phyloP scores from a whole-genome alignment of 2,329 filamentous ascomycete species.

The Penicillium brasilianum region DNA sequence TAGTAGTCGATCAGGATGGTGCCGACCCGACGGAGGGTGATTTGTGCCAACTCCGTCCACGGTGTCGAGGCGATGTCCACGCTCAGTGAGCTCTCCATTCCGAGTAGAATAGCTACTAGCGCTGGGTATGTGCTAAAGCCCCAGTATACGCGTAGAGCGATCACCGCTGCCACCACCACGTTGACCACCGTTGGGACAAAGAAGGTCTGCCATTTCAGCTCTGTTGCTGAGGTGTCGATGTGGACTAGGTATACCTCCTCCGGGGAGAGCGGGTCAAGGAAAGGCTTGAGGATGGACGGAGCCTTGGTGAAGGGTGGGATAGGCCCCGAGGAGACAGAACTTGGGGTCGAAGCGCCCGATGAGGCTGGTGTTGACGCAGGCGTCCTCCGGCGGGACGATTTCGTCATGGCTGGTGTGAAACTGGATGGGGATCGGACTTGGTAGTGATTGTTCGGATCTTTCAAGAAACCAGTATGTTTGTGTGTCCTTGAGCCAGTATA shows the following conservation, averaged over 20 bases:
- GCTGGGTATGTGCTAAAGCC: constrained; percentile 75
- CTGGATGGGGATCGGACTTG: not conserved
- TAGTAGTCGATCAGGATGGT: constrained; percentile 77
- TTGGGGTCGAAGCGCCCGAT: constrained; percentile 42
- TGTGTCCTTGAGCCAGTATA: not conserved
- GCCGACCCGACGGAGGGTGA: constrained; percentile 64
- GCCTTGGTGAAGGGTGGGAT: constrained; percentile 72
- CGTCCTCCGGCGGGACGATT: constrained; percentile 41
- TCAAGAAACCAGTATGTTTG: not conserved
- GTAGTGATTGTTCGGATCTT: not conserved
- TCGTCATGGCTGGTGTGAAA: constrained; percentile 36
- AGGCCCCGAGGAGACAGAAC: constrained; percentile 38
- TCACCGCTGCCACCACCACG: constrained; percentile 64
- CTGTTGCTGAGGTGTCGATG: constrained; percentile 71
- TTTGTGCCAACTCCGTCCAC: constrained; percentile 61
- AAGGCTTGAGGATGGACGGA: constrained; percentile 66
- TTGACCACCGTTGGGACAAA: constrained; percentile 79
- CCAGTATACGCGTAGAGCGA: constrained; percentile 70
- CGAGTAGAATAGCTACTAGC: constrained; percentile 68
- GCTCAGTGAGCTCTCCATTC: constrained; percentile 68
- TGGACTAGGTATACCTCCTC: constrained; percentile 82
- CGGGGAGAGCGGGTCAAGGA: constrained; percentile 69
- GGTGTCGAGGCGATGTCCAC: constrained; percentile 64
- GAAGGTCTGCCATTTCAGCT: constrained; percentile 84
- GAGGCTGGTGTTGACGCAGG: constrained; percentile 30